Percentiles rank a stretch among this genome's conserved stretches.
Conservation (phyloP, 371 early-diverging fungal genomes). For the Conidiobolus incongruus region DNA sequence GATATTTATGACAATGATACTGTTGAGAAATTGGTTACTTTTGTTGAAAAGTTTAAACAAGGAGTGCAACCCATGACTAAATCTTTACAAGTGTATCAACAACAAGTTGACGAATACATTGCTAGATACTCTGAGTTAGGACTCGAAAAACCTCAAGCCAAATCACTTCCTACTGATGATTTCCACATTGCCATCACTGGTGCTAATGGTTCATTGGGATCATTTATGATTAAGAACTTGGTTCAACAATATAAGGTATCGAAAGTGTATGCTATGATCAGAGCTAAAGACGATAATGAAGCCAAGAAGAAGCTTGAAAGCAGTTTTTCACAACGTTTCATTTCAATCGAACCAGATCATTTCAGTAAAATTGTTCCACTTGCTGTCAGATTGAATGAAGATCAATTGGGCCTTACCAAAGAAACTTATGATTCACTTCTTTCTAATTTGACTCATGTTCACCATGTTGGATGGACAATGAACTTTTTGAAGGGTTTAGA, state of each 20-base stretch:
- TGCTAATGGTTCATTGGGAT: neutral
- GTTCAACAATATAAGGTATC: neutral
- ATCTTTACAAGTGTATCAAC: neutral
- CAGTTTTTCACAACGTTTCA: neutral
- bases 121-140: neutral
- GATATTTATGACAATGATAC: neutral
- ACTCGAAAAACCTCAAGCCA: neutral
- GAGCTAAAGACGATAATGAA: neutral
- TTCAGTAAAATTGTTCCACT: neutral
- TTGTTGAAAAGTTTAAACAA: neutral
- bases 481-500: no score
- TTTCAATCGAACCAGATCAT: neutral
- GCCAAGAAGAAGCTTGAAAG: neutral
- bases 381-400: constrained; percentile 7
- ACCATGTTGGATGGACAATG: no score
- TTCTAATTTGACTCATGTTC: no score
- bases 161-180: neutral
- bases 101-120: neutral
- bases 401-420: no score
- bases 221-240: neutral
- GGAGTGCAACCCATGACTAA: neutral
- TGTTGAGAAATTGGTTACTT: neutral
- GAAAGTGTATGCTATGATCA: neutral
- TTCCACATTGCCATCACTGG: neutral
- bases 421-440: no score